phyloP scores from a whole-genome alignment of 116 monocot genomes.

The Zostera marina region DNA sequence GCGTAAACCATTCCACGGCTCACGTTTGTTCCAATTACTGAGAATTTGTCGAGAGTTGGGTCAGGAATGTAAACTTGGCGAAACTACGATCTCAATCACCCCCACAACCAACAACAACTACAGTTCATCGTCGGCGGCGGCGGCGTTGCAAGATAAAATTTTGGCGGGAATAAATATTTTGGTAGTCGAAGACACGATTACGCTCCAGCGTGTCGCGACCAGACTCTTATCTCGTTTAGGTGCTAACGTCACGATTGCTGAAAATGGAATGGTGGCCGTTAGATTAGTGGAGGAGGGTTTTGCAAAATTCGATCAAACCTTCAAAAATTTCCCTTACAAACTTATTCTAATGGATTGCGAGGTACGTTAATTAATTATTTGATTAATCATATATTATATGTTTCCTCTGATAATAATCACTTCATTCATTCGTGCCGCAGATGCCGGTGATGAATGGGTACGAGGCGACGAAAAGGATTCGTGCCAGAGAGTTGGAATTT shows the following conservation, averaged over 20 bases:
- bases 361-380: constrained; percentile 17
- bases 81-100: too few relatives aligned
- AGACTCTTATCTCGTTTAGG: constrained; percentile 24
- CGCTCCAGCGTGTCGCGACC: constrained; percentile 21
- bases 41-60: constrained; percentile 25
- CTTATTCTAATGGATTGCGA: constrained; percentile 71
- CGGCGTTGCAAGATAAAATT: constrained; percentile 14
- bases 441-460: constrained; percentile 92
- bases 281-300: constrained; percentile 24
- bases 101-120: too few relatives aligned
- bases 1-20: constrained; percentile 56
- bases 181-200: constrained; percentile 34
- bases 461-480: constrained; percentile 62
- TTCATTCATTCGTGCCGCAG: too few relatives aligned
- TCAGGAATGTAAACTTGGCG: too few relatives aligned
- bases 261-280: constrained; percentile 39
- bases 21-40: constrained; percentile 31
- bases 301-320: not conserved
- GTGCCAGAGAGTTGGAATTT: constrained; percentile 35
- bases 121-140: not conserved
- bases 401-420: too few relatives aligned
- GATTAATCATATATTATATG: too few relatives aligned
- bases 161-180: constrained; percentile 32
- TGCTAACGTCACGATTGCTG: constrained; percentile 27
- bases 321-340: constrained; percentile 21